These are phyloP conservation scores for Potentilla sterilis DNA, from an alignment of 306 rosid genomes.

Conservation along the genomic window DNA sequence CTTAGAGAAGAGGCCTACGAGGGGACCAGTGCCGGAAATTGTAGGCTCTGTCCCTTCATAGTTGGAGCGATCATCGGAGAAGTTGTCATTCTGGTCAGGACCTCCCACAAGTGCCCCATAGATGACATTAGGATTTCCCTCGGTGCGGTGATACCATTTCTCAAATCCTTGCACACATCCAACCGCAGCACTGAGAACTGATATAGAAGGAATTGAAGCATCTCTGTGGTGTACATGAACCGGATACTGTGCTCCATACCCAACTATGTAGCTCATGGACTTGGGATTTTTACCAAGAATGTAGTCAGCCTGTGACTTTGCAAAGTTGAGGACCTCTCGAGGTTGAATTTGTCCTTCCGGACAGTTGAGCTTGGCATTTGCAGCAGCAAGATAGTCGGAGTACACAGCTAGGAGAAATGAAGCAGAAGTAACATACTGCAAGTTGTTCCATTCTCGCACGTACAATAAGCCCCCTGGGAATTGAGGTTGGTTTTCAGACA, in stretches of 20 bases:
- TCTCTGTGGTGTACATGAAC: conserved; percentile 79
- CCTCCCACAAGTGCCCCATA: conserved; percentile 85
- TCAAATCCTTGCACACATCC: conserved; percentile 83
- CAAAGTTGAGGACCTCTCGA: conserved; percentile 64
- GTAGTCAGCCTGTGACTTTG: conserved; percentile 78
- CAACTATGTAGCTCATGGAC: conserved; percentile 68
- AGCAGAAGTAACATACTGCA: conserved; percentile 80
- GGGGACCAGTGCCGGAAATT: conserved; percentile 69
- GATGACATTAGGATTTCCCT: conserved; percentile 63
- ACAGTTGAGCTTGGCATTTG: conserved; percentile 59
- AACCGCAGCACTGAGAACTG: conserved; percentile 34
- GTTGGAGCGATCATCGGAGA: conserved; percentile 63
- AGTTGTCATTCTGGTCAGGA: conserved; percentile 60
- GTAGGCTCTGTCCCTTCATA: conserved; percentile 93
- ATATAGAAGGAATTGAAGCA: conserved; percentile 63
- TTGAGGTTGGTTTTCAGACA: not conserved
- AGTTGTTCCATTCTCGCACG: conserved; percentile 78
- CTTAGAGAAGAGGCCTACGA: conserved; percentile 74
- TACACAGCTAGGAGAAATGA: conserved; percentile 66
- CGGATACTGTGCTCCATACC: conserved; percentile 71
- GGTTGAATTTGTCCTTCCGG: conserved; percentile 69
- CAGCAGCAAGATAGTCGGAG: conserved; percentile 55
- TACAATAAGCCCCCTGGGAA: conserved; percentile 66
- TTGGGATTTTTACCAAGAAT: conserved; percentile 81
- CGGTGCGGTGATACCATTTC: conserved; percentile 51